These are phyloP conservation scores for Pythium phragmiticola DNA, from an alignment of 352 stramenopile genomes.

Conservation along the genomic window DNA sequence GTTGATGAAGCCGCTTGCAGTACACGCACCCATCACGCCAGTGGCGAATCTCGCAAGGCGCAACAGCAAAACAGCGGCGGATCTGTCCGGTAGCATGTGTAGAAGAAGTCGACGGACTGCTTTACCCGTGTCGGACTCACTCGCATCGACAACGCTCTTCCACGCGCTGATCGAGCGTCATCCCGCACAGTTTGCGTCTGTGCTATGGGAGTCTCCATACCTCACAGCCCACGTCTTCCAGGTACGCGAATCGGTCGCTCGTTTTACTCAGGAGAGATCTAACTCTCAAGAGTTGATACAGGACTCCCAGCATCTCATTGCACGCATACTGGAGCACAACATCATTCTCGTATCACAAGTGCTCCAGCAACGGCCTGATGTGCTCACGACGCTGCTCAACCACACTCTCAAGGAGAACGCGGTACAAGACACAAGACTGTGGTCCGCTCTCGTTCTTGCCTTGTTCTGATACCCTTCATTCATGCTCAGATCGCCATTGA, in stretches of 20 bases:
- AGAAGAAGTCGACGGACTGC: background rate
- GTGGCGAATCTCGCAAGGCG: background rate
- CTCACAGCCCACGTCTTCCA: constrained; percentile 72
- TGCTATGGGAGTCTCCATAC: constrained; percentile 63
- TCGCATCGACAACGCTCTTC: constrained; percentile 32
- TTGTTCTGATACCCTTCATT: background rate
- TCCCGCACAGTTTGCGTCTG: constrained; percentile 43
- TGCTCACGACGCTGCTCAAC: constrained; percentile 52
- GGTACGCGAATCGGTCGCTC: constrained; percentile 24
- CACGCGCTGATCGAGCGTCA: constrained; percentile 64
- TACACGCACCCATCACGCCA: background rate
- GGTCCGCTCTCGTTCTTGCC: background rate
- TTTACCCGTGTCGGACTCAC: background rate
- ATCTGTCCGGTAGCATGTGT: background rate
- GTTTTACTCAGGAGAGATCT: background rate
- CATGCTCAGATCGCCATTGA: constrained; percentile 47
- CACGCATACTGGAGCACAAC: constrained; percentile 72
- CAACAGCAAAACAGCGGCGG: background rate
- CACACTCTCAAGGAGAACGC: constrained; percentile 64
- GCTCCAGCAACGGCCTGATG: constrained; percentile 47
- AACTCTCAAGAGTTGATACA: constrained; percentile 13
- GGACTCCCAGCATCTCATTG: constrained; percentile 56
- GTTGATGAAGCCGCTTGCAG: constrained; percentile 28
- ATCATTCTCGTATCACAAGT: constrained; percentile 62
- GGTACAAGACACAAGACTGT: constrained; percentile 30